Conservation (phyloP, 306 rosid genomes). For the Cucumis cinereus region DNA sequence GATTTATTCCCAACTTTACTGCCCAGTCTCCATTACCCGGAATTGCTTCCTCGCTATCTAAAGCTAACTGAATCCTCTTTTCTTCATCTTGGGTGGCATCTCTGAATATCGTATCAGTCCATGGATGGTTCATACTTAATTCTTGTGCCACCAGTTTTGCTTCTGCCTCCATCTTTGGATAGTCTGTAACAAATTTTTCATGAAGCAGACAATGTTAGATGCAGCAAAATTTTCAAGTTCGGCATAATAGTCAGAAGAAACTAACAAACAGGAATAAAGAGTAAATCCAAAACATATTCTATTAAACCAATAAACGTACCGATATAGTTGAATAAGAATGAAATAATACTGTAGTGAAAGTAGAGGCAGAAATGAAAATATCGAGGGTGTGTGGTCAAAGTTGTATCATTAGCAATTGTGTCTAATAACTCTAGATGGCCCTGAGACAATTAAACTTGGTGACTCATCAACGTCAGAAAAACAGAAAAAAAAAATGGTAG, state of each 20-base stretch:
- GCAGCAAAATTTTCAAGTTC: background rate
- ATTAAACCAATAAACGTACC: background rate
- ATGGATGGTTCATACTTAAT: conserved; percentile 39
- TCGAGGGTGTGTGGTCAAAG: background rate
- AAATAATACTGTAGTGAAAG: background rate
- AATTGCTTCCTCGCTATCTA: conserved; percentile 83
- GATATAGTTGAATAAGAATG: background rate
- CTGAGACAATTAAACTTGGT: background rate
- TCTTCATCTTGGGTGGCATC: conserved; percentile 62
- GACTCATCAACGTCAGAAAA: background rate
- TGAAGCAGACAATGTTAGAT: background rate
- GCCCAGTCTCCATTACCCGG: conserved; percentile 95
- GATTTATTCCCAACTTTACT: conserved; percentile 94
- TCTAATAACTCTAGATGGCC: background rate
- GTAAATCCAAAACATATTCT: background rate
- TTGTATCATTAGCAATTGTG: background rate
- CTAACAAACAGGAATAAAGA: background rate
- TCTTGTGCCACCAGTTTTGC: conserved; percentile 68
- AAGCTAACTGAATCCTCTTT: conserved; percentile 65
- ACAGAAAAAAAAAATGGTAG: background rate
- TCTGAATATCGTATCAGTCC: conserved; percentile 54
- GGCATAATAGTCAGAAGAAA: background rate
- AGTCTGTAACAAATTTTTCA: conserved; percentile 37
- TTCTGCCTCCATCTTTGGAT: conserved; percentile 84
- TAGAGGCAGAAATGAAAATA: background rate